phyloP scores from a whole-genome alignment of 2,329 filamentous ascomycete genomes.

The Botrytis pseudocinerea region DNA sequence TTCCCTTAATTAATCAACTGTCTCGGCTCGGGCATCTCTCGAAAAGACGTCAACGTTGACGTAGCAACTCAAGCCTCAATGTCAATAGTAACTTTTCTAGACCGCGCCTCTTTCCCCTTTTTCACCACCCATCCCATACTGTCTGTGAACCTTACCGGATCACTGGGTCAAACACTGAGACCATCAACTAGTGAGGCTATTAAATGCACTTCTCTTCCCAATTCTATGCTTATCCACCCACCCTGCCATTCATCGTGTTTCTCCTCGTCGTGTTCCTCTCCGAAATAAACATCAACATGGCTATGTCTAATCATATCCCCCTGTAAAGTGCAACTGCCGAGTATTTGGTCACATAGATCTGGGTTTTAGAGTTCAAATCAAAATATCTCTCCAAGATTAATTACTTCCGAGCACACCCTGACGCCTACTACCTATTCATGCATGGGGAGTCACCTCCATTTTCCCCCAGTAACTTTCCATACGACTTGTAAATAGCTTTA shows the following conservation, averaged over 20 bases:
- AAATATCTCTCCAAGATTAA: neutral
- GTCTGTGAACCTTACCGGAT: neutral
- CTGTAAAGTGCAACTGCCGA: neutral
- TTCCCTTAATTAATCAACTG: neutral
- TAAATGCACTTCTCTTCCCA: neutral
- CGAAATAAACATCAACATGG: neutral
- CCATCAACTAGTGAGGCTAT: neutral
- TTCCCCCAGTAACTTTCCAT: neutral
- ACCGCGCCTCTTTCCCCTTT: neutral
- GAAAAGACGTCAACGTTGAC: neutral
- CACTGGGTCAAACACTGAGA: neutral
- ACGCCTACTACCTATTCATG: neutral
- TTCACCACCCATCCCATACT: neutral
- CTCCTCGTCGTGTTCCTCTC: neutral
- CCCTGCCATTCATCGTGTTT: neutral
- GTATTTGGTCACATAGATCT: neutral
- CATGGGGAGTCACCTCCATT: neutral
- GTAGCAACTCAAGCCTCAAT: neutral
- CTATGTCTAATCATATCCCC: neutral
- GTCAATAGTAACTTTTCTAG: neutral
- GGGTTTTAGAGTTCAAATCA: neutral
- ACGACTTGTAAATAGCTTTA: neutral
- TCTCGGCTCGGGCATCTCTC: neutral
- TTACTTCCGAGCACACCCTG: neutral
- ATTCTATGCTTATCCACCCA: neutral